phyloP scores from a whole-genome alignment of 2,329 filamentous ascomycete species.

The Penicillium sp. region DNA sequence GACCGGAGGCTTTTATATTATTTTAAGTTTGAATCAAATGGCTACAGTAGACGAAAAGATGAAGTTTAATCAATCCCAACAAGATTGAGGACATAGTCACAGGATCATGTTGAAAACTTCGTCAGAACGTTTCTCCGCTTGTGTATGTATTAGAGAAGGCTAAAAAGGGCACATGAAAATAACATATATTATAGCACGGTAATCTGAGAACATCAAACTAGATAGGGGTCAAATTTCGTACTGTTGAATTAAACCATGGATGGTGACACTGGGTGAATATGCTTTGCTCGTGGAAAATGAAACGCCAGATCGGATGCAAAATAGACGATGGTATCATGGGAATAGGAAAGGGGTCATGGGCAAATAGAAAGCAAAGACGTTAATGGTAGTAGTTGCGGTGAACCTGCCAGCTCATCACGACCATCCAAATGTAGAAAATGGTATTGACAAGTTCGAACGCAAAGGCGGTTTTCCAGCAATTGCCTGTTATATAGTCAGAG shows the following conservation, averaged over 20 bases:
- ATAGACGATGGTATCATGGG: conserved; percentile 18
- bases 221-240: not conserved
- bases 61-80: too few species aligned
- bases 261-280: not conserved
- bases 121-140: too few species aligned
- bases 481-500: conserved; percentile 43
- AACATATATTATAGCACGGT: not conserved
- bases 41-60: too few species aligned
- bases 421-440: conserved; percentile 70
- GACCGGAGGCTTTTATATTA: too few species aligned
- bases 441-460: conserved; percentile 66
- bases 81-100: too few species aligned
- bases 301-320: conserved; percentile 19
- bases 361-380: conserved; percentile 7
- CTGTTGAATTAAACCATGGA: not conserved
- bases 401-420: conserved; percentile 64
- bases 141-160: too few species aligned
- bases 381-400: conserved; percentile 38
- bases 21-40: too few species aligned
- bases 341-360: conserved; percentile 12
- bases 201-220: not conserved
- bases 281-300: not conserved
- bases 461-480: conserved; percentile 67
- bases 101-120: too few species aligned
- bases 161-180: too few species aligned